A percentile compares a stretch with the other conserved stretches of the same genome.
phyloP scores from a whole-genome alignment of 164 flowering plant species.

The Chimonanthus salicifolius region DNA sequence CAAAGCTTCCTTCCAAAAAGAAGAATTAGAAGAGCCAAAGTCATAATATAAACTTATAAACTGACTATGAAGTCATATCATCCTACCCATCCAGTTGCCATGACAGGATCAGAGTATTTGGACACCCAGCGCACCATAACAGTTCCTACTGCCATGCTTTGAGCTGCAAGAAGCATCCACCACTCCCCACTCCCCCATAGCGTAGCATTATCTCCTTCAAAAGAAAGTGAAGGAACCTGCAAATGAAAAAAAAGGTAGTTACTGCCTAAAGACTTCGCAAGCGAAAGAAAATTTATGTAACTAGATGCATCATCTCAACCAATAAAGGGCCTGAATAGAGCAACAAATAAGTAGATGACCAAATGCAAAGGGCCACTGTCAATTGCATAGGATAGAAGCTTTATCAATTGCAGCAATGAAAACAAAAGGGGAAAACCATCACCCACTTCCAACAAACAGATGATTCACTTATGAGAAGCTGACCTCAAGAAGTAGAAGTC shows the following conservation, averaged over 20 bases:
- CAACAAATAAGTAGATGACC: not conserved
- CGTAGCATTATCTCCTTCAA: conserved; percentile 47
- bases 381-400: too few relatives aligned
- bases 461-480: not conserved
- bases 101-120: conserved; percentile 85
- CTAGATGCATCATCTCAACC: not conserved
- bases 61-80: conserved; percentile 1
- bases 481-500: conserved; percentile 95
- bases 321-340: not conserved
- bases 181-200: conserved; percentile 96
- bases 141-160: conserved; percentile 98
- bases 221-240: conserved; percentile 64
- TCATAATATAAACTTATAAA: not conserved
- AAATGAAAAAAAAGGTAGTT: conserved; percentile 9
- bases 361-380: too few relatives aligned
- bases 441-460: not conserved
- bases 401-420: too few relatives aligned
- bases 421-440: too few relatives aligned
- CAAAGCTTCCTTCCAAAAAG: not conserved
- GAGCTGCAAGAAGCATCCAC: conserved; percentile 99
- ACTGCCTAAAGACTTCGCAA: not conserved
- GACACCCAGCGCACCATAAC: conserved; percentile 99
- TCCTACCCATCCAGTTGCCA: conserved; percentile 99
- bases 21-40: not conserved
- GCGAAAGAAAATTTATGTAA: not conserved